phyloP scores from a whole-genome alignment of 2,329 filamentous ascomycete genomes.

The Colletotrichum australisinense region DNA sequence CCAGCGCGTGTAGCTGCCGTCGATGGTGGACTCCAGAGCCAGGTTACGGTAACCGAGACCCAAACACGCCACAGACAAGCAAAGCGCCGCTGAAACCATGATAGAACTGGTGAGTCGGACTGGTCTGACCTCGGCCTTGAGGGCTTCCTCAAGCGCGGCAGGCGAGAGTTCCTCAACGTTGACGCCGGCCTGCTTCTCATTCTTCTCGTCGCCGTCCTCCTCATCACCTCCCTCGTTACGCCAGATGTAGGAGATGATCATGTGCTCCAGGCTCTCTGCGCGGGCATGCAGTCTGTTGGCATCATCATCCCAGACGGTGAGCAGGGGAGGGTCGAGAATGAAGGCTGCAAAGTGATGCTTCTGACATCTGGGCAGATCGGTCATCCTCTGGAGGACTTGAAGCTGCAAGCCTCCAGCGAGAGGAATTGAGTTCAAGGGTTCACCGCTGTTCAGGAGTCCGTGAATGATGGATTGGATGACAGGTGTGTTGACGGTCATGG shows the following conservation, averaged over 20 bases:
- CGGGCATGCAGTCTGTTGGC: constrained; percentile 65
- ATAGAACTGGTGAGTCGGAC: constrained; percentile 66
- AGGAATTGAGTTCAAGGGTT: constrained; percentile 63
- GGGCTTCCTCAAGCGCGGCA: constrained; percentile 51
- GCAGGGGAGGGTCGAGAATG: constrained; percentile 65
- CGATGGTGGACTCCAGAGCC: constrained; percentile 64
- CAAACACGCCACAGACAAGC: constrained; percentile 63
- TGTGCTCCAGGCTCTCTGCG: constrained; percentile 61
- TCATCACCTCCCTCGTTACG: constrained; percentile 45
- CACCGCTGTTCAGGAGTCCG: constrained; percentile 52
- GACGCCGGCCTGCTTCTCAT: constrained; percentile 50
- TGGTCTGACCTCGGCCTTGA: constrained; percentile 54
- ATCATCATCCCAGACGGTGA: constrained; percentile 75
- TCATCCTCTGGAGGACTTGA: constrained; percentile 70
- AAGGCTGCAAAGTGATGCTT: constrained; percentile 76
- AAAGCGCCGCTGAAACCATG: constrained; percentile 63
- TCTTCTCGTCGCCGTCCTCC: constrained; percentile 53
- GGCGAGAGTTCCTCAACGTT: constrained; percentile 57
- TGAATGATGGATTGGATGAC: constrained; percentile 70
- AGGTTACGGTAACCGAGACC: constrained; percentile 67
- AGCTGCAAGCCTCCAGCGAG: constrained; percentile 67
- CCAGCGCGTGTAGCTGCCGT: constrained; percentile 64
- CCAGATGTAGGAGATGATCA: constrained; percentile 71
- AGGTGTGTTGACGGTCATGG: constrained; percentile 75
- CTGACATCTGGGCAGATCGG: constrained; percentile 67